phyloP scores from a whole-genome alignment of 208 protist genomes.

The Porcisia deanei region DNA sequence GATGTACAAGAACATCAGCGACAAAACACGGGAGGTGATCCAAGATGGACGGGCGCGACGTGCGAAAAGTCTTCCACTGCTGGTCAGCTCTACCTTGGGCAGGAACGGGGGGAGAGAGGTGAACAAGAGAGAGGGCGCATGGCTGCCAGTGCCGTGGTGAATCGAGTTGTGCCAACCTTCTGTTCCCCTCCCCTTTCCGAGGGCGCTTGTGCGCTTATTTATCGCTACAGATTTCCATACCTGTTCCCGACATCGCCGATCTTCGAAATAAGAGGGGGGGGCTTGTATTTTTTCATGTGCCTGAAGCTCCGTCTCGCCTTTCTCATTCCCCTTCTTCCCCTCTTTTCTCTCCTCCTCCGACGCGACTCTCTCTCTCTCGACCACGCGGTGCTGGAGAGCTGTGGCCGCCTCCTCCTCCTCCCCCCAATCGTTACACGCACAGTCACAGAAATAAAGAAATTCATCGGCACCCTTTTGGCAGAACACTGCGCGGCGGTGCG shows the following conservation, averaged over 20 bases:
- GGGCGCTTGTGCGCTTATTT: background rate
- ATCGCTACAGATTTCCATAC: background rate
- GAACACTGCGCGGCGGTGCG: background rate
- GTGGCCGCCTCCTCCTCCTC: background rate
- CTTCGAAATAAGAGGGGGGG: background rate
- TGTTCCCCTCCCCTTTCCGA: background rate
- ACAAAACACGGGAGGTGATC: background rate
- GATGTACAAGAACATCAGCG: constrained; percentile 2
- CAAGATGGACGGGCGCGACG: background rate
- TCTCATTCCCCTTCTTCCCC: background rate
- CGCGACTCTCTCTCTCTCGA: background rate
- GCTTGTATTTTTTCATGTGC: background rate
- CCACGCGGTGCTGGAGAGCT: background rate
- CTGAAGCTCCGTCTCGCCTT: background rate
- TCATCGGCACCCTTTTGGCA: too few species aligned
- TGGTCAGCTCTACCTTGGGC: background rate
- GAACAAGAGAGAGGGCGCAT: background rate
- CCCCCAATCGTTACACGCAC: background rate
- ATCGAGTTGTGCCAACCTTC: background rate
- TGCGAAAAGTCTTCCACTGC: background rate
- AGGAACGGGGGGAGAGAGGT: background rate
- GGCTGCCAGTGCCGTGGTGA: background rate
- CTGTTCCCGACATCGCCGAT: too few species aligned
- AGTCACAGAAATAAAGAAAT: background rate
- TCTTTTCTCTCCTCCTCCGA: background rate